phyloP scores from a whole-genome alignment of 2,329 filamentous ascomycete genomes.

The Apiospora rasikravindrae region DNA sequence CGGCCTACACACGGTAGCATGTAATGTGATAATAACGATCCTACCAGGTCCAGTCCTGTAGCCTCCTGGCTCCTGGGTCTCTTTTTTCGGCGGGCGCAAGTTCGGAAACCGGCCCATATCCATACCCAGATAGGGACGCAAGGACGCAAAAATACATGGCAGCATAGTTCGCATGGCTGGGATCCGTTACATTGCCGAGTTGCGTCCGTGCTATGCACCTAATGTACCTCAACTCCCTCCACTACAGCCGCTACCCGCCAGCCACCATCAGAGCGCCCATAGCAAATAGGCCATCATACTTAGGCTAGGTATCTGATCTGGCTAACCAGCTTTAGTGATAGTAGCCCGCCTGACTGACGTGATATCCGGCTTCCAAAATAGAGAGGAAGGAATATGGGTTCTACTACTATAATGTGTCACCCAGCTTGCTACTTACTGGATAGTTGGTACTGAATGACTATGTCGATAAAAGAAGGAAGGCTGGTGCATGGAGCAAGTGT shows the following conservation, averaged over 20 bases:
- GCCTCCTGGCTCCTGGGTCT: background rate
- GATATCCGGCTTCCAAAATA: background rate
- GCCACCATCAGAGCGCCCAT: background rate
- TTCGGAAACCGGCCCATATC: background rate
- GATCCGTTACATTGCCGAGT: conserved; percentile 7
- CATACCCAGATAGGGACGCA: background rate
- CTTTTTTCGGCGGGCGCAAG: background rate
- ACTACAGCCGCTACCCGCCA: background rate
- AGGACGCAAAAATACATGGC: background rate
- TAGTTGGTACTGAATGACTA: background rate
- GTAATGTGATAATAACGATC: background rate
- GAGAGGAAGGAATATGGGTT: background rate
- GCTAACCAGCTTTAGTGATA: background rate
- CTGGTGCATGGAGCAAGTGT: conserved; percentile 1
- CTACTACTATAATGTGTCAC: background rate
- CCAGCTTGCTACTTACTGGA: background rate
- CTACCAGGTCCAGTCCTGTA: background rate
- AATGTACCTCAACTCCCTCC: background rate
- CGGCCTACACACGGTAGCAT: background rate
- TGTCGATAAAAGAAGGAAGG: background rate
- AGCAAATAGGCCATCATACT: background rate
- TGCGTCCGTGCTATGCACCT: background rate
- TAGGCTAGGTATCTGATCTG: background rate
- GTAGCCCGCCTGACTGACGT: background rate
- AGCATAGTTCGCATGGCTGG: conserved; percentile 9